A percentile compares a stretch with the other conserved stretches of the same genome.
Evolutionary conservation across 768 basidiomycete genomes (phyloP).

Genomic region (Cystobasidiopsis lactophilus): DNA sequence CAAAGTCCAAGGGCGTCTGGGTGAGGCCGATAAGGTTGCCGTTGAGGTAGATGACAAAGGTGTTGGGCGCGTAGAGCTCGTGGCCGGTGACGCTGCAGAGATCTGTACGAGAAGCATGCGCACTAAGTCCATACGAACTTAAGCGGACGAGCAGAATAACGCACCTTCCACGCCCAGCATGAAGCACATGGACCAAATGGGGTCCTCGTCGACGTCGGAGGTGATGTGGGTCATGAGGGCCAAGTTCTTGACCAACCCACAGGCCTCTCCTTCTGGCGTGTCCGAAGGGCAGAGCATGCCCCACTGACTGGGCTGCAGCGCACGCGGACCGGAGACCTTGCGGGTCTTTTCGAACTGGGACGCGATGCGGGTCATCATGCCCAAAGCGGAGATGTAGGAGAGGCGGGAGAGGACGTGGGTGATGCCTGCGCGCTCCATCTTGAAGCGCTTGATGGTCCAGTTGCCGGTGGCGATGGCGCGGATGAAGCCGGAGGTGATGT

Average conservation of each 20-base stretch:
- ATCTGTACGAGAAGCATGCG: slow-evolving; percentile 31
- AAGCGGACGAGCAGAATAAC: slow-evolving; percentile 9
- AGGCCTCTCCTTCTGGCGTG: slow-evolving; percentile 98
- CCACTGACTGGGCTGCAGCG: slow-evolving; percentile 96
- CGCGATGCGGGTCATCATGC: slow-evolving; percentile 99
- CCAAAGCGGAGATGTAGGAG: slow-evolving; percentile 87
- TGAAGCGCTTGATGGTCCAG: slow-evolving; percentile 96
- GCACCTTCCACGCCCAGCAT: slow-evolving; percentile 93
- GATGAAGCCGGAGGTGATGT: slow-evolving; percentile 83
- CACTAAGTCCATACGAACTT: not conserved
- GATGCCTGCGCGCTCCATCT: slow-evolving; percentile 93
- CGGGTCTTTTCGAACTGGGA: slow-evolving; percentile 98
- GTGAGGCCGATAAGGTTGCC: slow-evolving; percentile 88
- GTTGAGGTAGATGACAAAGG: slow-evolving; percentile 90
- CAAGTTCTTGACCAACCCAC: slow-evolving; percentile 92
- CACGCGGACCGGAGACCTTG: slow-evolving; percentile 92
- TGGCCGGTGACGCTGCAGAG: slow-evolving; percentile 77
- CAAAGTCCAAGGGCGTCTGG: slow-evolving; percentile 60
- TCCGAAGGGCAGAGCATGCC: slow-evolving; percentile 95
- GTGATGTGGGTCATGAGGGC: slow-evolving; percentile 99
- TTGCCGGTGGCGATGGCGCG: slow-evolving; percentile 97
- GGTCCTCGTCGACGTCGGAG: slow-evolving; percentile 90
- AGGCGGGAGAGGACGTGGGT: slow-evolving; percentile 90
- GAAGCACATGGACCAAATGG: slow-evolving; percentile 66
- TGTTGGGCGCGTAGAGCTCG: slow-evolving; percentile 82